Conservation (phyloP, 306 rosid species). For the Vicia faba region DNA sequence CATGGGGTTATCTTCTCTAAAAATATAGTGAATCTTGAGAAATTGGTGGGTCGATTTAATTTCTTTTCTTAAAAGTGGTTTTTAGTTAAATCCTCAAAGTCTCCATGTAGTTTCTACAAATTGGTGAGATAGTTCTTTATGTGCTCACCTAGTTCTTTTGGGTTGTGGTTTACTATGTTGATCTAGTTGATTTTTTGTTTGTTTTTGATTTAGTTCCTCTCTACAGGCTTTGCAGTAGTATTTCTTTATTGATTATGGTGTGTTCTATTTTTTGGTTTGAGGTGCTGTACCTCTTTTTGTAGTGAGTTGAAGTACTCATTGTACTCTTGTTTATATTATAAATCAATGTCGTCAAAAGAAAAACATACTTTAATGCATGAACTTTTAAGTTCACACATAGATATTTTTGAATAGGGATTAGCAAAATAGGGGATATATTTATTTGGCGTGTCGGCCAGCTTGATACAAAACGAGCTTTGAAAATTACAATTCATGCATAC, state of each 20-base stretch:
- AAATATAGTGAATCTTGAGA: too few relatives aligned
- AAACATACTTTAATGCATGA: background rate
- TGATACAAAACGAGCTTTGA: constrained; percentile 19
- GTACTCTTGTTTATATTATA: background rate
- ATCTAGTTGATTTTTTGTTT: too few relatives aligned
- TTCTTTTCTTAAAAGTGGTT: too few relatives aligned
- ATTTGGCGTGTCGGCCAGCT: constrained; percentile 12
- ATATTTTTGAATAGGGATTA: background rate
- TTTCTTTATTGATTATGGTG: background rate
- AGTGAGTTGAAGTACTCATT: background rate
- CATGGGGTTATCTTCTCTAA: too few relatives aligned
- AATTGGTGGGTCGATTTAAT: too few relatives aligned
- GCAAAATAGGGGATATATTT: constrained; percentile 17
- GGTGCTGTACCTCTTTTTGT: background rate
- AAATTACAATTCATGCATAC: constrained; percentile 35
- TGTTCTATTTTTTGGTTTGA: background rate
- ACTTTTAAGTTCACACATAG: background rate
- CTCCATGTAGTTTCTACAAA: too few relatives aligned
- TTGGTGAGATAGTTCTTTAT: too few relatives aligned
- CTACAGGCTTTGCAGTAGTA: background rate
- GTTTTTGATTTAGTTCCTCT: too few relatives aligned
- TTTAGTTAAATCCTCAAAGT: too few relatives aligned
- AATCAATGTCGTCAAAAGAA: background rate
- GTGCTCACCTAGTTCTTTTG: too few relatives aligned
- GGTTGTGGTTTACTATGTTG: too few relatives aligned